These are phyloP conservation scores for Bryoglossum gracile DNA, from an alignment of 495 filamentous ascomycete genomes.

Conservation along the genomic window DNA sequence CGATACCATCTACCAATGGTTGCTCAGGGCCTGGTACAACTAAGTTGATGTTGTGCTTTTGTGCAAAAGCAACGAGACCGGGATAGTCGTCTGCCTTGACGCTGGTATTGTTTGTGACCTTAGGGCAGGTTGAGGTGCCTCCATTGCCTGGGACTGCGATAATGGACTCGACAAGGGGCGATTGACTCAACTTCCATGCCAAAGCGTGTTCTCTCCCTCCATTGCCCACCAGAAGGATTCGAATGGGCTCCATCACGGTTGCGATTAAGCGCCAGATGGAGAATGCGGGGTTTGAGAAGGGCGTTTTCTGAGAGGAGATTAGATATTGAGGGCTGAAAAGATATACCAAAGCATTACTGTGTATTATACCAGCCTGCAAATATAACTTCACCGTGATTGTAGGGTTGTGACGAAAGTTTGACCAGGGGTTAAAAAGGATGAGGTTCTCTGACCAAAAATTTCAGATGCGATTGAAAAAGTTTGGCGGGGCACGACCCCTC, in stretches of 20 bases:
- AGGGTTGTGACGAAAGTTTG: too few relatives aligned
- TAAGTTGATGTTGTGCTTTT: slow-evolving; percentile 67
- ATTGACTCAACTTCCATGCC: slow-evolving; percentile 89
- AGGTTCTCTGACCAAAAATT: neutral
- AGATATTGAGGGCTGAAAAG: neutral
- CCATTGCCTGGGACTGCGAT: slow-evolving; percentile 78
- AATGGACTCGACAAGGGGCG: slow-evolving; percentile 57
- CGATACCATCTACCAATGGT: slow-evolving; percentile 87
- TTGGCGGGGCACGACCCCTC: neutral
- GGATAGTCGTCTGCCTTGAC: slow-evolving; percentile 71
- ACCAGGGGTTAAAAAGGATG: neutral
- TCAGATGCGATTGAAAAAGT: neutral
- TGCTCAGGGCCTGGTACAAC: slow-evolving; percentile 89
- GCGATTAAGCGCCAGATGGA: neutral
- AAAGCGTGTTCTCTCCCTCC: slow-evolving; percentile 92
- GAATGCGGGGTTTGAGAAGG: neutral
- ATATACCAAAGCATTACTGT: too few relatives aligned
- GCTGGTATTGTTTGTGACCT: slow-evolving; percentile 61
- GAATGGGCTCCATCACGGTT: slow-evolving; percentile 27
- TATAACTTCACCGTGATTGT: too few relatives aligned
- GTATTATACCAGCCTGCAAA: too few relatives aligned
- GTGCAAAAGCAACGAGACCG: slow-evolving; percentile 63
- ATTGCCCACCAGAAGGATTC: slow-evolving; percentile 81
- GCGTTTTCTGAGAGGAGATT: neutral
- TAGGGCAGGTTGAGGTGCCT: slow-evolving; percentile 67